Percentiles rank a stretch among this genome's conserved stretches.
These are phyloP conservation scores for Mangifera indica DNA, from an alignment of 345 rosid genomes.

Conservation along the genomic window DNA sequence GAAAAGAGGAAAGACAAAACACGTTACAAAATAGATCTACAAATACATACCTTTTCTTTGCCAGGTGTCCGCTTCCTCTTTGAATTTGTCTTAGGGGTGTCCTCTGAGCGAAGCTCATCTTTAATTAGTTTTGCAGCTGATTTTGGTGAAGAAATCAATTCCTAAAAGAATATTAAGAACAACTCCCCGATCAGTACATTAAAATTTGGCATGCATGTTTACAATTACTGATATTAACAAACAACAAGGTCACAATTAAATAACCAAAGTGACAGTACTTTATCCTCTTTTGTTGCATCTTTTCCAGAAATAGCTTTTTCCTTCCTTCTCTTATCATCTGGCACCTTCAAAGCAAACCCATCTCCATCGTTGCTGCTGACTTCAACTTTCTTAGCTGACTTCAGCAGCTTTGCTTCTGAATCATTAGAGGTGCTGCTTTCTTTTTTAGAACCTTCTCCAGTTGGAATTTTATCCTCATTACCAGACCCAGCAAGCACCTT, in stretches of 20 bases:
- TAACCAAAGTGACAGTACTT: slow-evolving; percentile 32
- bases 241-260: slow-evolving; percentile 10
- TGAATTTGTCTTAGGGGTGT: slow-evolving; percentile 51
- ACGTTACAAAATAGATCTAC: not conserved
- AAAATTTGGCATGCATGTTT: not conserved
- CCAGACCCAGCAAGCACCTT: slow-evolving; percentile 40
- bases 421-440: slow-evolving; percentile 42
- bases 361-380: slow-evolving; percentile 40
- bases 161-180: slow-evolving; percentile 33
- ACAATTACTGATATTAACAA: slow-evolving; percentile 4
- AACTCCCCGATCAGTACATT: too few species aligned
- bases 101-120: slow-evolving; percentile 50
- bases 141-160: slow-evolving; percentile 55
- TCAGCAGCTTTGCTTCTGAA: slow-evolving; percentile 45
- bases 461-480: slow-evolving; percentile 36
- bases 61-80: slow-evolving; percentile 62
- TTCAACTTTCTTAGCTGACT: slow-evolving; percentile 52
- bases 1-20: not conserved
- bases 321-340: slow-evolving; percentile 53
- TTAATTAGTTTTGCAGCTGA: slow-evolving; percentile 41
- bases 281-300: slow-evolving; percentile 50
- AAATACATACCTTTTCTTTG: slow-evolving; percentile 52
- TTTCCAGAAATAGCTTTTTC: slow-evolving; percentile 48
- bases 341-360: slow-evolving; percentile 44
- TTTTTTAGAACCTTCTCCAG: slow-evolving; percentile 38